phyloP scores from a whole-genome alignment of 306 rosid species.

The Calophaca sinica region DNA sequence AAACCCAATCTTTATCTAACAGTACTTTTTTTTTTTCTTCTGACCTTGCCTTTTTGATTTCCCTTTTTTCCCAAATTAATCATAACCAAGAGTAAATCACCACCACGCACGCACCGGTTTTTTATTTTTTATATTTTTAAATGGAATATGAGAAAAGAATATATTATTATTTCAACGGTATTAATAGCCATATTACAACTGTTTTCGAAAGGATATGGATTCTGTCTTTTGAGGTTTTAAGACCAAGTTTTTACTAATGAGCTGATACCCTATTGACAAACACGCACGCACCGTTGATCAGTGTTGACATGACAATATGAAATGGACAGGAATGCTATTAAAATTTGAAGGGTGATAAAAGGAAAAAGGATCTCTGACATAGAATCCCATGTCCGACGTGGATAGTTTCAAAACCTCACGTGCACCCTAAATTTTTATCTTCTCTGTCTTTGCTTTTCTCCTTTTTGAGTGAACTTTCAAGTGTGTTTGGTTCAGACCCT shows the following conservation, averaged over 20 bases:
- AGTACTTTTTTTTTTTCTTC: slow-evolving; percentile 9
- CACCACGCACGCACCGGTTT: no score
- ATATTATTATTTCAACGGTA: no score
- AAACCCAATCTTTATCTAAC: slow-evolving; percentile 29
- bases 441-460: no score
- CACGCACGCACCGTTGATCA: background rate
- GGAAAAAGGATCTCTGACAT: slow-evolving; percentile 38
- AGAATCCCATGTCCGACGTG: slow-evolving; percentile 49
- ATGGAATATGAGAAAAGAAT: no score
- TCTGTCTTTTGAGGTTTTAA: no score
- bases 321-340: slow-evolving; percentile 26
- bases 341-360: background rate
- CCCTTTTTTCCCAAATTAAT: slow-evolving; percentile 12
- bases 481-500: no score
- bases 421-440: background rate
- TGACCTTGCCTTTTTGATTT: slow-evolving; percentile 17
- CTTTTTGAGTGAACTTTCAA: no score
- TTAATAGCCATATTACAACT: no score
- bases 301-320: slow-evolving; percentile 38
- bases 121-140: no score
- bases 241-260: no score
- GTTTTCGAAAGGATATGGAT: no score
- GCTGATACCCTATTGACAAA: no score
- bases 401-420: slow-evolving; percentile 36
- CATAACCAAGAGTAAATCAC: background rate